A percentile compares a stretch with the other conserved stretches of the same genome.
These are phyloP conservation scores for Coprinopsis cinerea DNA, from an alignment of 768 basidiomycete genomes.

Conservation along the genomic window DNA sequence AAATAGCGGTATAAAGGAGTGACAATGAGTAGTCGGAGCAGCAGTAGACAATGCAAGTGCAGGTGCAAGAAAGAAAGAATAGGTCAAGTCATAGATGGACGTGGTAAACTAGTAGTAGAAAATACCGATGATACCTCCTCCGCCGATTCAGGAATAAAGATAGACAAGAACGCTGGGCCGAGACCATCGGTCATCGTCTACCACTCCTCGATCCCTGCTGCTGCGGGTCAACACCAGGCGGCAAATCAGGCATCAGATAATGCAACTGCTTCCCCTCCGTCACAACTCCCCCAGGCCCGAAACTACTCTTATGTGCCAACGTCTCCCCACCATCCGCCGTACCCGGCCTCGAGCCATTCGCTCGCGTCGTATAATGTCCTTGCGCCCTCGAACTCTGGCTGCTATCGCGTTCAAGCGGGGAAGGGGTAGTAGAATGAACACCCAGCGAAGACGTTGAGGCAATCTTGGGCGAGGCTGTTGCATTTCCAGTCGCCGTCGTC, in stretches of 20 bases:
- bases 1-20: too few species aligned
- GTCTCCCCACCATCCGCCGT: slow-evolving; percentile 14
- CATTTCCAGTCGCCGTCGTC: slow-evolving; percentile 10
- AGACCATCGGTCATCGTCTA: too few species aligned
- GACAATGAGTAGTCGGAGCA: too few species aligned
- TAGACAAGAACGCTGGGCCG: too few species aligned
- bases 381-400: background rate
- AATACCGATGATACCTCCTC: too few species aligned
- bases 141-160: too few species aligned
- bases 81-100: too few species aligned
- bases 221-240: slow-evolving; percentile 15
- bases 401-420: background rate
- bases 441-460: slow-evolving; percentile 7
- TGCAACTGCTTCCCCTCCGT: slow-evolving; percentile 41
- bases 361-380: slow-evolving; percentile 24
- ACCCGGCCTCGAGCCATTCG: slow-evolving; percentile 4
- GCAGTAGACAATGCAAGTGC: too few species aligned
- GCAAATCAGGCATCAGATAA: slow-evolving; percentile 58
- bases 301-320: slow-evolving; percentile 36
- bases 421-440: background rate
- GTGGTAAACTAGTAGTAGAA: too few species aligned
- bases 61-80: too few species aligned
- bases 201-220: background rate
- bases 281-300: slow-evolving; percentile 32
- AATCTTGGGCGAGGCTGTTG: background rate